Conservation (phyloP, 2,329 filamentous ascomycete species). For the Talaromyces sp. region DNA sequence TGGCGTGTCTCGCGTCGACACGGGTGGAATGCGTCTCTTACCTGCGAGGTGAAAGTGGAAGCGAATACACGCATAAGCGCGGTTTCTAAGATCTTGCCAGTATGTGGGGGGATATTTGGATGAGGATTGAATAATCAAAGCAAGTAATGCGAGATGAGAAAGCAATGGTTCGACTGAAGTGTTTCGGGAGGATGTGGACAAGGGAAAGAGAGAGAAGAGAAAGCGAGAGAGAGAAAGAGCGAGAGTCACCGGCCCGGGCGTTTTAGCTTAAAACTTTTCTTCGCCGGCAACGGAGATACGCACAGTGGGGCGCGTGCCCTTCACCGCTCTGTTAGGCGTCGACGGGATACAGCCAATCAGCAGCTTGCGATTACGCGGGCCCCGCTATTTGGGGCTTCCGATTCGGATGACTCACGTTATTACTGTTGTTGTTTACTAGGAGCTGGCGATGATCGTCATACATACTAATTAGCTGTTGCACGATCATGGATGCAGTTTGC, state of each 20-base stretch:
- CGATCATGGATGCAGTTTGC: not conserved
- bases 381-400: slow-evolving; percentile 1
- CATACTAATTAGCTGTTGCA: too few species aligned
- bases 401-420: slow-evolving; percentile 6
- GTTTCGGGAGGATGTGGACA: not conserved
- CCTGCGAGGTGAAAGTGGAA: slow-evolving; percentile 83
- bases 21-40: slow-evolving; percentile 32
- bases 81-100: slow-evolving; percentile 37
- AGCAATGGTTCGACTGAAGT: not conserved
- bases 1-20: not conserved
- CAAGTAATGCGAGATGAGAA: not conserved
- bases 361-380: not conserved
- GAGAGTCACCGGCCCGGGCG: not conserved
- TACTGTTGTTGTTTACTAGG: too few species aligned
- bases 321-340: slow-evolving; percentile 10
- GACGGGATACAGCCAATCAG: slow-evolving; percentile 2
- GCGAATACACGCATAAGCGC: slow-evolving; percentile 81
- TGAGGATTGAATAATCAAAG: not conserved
- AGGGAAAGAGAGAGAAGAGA: not conserved
- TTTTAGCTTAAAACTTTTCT: not conserved
- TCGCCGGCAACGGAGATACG: not conserved
- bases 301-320: not conserved
- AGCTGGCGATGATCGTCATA: too few species aligned
- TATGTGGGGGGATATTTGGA: slow-evolving; percentile 12
- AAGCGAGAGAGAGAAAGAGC: not conserved